phyloP scores from a whole-genome alignment of 2,329 filamentous ascomycete species.

The Magnaporthiopsis incrustans region DNA sequence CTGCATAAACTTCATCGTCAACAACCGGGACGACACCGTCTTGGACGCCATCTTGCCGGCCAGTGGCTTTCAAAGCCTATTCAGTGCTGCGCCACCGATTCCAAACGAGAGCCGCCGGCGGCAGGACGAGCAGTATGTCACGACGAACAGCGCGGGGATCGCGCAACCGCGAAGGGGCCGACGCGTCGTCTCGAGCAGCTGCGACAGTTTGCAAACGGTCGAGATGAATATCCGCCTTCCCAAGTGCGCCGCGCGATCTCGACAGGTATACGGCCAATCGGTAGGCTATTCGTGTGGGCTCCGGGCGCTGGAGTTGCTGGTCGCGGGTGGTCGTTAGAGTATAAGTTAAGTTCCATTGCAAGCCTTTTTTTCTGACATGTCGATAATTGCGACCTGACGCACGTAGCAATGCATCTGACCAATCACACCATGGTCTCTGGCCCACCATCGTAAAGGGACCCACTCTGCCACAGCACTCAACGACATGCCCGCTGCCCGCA shows the following conservation, averaged over 20 bases:
- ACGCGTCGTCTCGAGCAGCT: background rate
- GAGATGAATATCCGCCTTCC: background rate
- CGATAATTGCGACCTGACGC: background rate
- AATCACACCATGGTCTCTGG: background rate
- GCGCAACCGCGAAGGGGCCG: background rate
- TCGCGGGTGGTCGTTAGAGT: too few relatives aligned
- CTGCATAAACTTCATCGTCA: slow-evolving; percentile 99
- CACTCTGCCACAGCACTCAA: background rate
- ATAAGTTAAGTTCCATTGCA: background rate
- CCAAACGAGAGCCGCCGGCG: background rate
- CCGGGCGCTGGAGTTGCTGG: background rate
- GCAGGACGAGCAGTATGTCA: background rate
- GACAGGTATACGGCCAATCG: background rate
- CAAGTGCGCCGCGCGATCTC: background rate
- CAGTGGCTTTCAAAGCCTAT: background rate
- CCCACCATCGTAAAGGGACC: background rate
- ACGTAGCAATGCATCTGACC: background rate
- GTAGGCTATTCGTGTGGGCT: background rate
- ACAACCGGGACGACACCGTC: slow-evolving; percentile 70
- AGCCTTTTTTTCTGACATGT: background rate
- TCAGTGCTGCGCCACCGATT: background rate
- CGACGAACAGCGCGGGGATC: too few relatives aligned
- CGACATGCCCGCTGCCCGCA: background rate
- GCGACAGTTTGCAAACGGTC: background rate
- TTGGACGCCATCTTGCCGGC: slow-evolving; percentile 6